A percentile compares a stretch with the other conserved stretches of the same genome.
phyloP scores from a whole-genome alignment of 2,329 filamentous ascomycete genomes.

The Graphiopsis chlorocephala region DNA sequence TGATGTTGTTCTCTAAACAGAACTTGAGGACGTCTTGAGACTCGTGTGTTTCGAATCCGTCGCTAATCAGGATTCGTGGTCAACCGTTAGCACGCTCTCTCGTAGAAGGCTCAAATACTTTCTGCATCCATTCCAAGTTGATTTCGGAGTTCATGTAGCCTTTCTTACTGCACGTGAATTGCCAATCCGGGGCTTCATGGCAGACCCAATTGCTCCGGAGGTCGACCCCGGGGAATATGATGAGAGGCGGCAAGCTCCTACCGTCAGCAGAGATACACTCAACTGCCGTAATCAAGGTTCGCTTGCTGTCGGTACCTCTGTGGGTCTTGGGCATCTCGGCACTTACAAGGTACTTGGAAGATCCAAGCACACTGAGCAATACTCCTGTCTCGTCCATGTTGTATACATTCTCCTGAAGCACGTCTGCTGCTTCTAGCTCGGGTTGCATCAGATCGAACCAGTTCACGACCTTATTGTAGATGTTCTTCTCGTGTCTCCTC shows the following conservation, averaged over 20 bases:
- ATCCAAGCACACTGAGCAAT: constrained; percentile 29
- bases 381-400: constrained; percentile 39
- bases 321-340: neutral
- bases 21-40: neutral
- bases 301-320: constrained; percentile 19
- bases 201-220: constrained; percentile 30
- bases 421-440: neutral
- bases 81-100: neutral
- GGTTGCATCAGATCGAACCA: constrained; percentile 34
- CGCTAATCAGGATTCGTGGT: neutral
- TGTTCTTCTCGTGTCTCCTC: constrained; percentile 29
- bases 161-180: constrained; percentile 1
- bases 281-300: neutral
- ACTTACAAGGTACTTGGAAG: constrained; percentile 34
- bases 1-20: neutral
- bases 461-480: constrained; percentile 32
- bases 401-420: constrained; percentile 35
- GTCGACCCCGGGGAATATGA: constrained; percentile 30
- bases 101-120: constrained; percentile 6
- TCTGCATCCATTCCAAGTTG: constrained; percentile 5
- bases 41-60: neutral
- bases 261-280: constrained; percentile 20
- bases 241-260: constrained; percentile 27
- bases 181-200: constrained; percentile 30
- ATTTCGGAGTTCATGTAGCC: constrained; percentile 6